phyloP scores from a whole-genome alignment of 768 basidiomycete genomes.

The Xerocomellus dryophilus region DNA sequence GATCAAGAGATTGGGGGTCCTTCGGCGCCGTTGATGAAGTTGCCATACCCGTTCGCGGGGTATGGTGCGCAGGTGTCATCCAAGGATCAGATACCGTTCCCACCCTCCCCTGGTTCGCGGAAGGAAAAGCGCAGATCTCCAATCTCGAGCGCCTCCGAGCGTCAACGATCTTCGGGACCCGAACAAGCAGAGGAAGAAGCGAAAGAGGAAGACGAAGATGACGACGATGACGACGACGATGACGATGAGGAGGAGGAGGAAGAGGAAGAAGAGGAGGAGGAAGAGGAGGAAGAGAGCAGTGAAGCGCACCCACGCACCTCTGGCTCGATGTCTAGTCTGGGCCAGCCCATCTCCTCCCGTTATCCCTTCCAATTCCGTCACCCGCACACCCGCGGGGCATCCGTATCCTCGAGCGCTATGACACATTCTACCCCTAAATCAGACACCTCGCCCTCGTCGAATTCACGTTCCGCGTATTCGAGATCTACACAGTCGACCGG shows the following conservation, averaged over 20 bases:
- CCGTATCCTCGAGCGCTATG: slow-evolving; percentile 38
- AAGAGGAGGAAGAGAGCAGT: slow-evolving; percentile 38
- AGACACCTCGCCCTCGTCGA: slow-evolving; percentile 37
- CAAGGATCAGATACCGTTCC: slow-evolving; percentile 70
- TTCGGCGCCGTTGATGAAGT: slow-evolving; percentile 43
- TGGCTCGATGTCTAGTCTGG: slow-evolving; percentile 82
- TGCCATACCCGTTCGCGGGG: slow-evolving; percentile 72
- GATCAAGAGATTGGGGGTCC: slow-evolving; percentile 43
- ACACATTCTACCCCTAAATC: slow-evolving; percentile 41
- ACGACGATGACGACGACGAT: not conserved
- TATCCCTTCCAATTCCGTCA: slow-evolving; percentile 69
- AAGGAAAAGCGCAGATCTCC: slow-evolving; percentile 37
- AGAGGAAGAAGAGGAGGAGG: slow-evolving; percentile 40
- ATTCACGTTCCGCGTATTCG: slow-evolving; percentile 40
- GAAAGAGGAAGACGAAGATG: slow-evolving; percentile 17
- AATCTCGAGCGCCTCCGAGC: slow-evolving; percentile 27
- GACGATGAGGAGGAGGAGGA: slow-evolving; percentile 34
- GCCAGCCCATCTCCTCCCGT: slow-evolving; percentile 67
- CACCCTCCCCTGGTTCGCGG: slow-evolving; percentile 52
- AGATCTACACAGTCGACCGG: slow-evolving; percentile 59
- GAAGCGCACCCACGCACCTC: slow-evolving; percentile 65
- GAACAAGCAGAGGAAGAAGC: slow-evolving; percentile 26
- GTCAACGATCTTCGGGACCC: slow-evolving; percentile 30
- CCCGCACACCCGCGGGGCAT: slow-evolving; percentile 40
- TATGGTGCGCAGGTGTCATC: slow-evolving; percentile 61